A percentile compares a stretch with the other conserved stretches of the same genome.
phyloP scores from a whole-genome alignment of 257 asterid genomes.

The Haberlea rhodopensis region DNA sequence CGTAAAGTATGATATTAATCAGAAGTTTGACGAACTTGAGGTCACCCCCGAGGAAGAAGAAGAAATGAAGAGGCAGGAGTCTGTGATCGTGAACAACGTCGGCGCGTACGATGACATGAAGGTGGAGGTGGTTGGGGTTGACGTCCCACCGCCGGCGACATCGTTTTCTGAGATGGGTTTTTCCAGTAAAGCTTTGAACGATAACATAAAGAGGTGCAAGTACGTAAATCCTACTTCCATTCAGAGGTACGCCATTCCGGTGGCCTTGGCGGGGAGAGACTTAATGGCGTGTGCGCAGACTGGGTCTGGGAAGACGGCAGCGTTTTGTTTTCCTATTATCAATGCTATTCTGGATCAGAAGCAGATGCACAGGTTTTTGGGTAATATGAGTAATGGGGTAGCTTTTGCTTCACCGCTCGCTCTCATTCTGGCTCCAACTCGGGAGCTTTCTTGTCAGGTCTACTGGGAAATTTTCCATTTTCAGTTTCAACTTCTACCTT shows the following conservation, averaged over 20 bases:
- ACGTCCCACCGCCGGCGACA: conserved; percentile 58
- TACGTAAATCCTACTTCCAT: conserved; percentile 69
- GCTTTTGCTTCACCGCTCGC: conserved; percentile 50
- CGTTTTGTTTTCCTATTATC: conserved; percentile 74
- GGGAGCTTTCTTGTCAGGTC: conserved; percentile 79
- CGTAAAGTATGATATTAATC: conserved; percentile 8
- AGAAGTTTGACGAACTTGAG: conserved; percentile 36
- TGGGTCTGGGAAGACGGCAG: conserved; percentile 87
- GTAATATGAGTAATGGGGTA: neutral
- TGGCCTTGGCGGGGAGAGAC: conserved; percentile 66
- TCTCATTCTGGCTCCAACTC: conserved; percentile 71
- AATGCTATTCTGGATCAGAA: conserved; percentile 34
- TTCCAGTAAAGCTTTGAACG: conserved; percentile 30
- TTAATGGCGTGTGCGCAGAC: conserved; percentile 89
- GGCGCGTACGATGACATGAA: conserved; percentile 31
- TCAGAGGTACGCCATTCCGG: conserved; percentile 70
- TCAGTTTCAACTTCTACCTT: neutral
- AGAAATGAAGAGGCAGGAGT: conserved; percentile 5
- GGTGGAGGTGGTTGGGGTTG: conserved; percentile 56
- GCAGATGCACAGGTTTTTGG: conserved; percentile 4
- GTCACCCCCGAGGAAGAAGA: neutral
- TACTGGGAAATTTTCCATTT: neutral
- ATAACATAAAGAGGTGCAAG: conserved; percentile 58
- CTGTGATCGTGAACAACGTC: neutral
- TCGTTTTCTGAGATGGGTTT: conserved; percentile 53